Base-by-base conservation (phyloP, 371 early-diverging fungal species). In the Lichtheimia ornata region DNA sequence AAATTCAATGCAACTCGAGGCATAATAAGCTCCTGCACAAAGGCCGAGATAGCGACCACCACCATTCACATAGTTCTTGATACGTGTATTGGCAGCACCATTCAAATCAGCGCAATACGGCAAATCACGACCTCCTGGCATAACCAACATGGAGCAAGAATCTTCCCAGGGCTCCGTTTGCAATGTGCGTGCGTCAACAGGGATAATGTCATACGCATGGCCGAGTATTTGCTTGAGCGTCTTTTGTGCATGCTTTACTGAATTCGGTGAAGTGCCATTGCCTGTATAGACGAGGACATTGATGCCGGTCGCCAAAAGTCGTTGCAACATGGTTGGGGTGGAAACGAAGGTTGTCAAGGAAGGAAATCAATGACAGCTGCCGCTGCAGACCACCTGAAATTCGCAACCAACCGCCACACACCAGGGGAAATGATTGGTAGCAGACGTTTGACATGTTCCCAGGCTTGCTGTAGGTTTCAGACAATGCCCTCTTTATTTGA, bases 11-110 rank as follows among this genome's bases (percentile, higher is more conserved):
- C 70, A 59, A 1, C 63, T 66, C 17, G 85, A 79, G 2, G 83
- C 96, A 74, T 92, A 96, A 68, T 96, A 95, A 0, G 89, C 97
- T 13, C 97, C 98, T 0, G 95, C 97, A 66, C 98, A 97, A 14
- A 98, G 79, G 0, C 98, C 98, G 40, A 95, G 72, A 68, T 94
- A 97, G 13, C 83, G 78, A 3, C 98, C 98, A 9, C 97, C 97
- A 15, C 67, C 58, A 1, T 69, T 42, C 3, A 97, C 94, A 78
- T 86, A 98, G 13, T 72, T 58, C 14, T 66, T 61, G 58, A 98
- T 92, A 24, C 85, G 82, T 6, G 52, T 53, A 56, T 90, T 86
- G 50, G 81, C 73, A 20, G 62, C 61, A 1, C 89, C 90, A 43
- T 81, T 74, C 53, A 96, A 74, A 54, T 87, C 84, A 9, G 81